Base-by-base conservation (phyloP, 1,284 basidiomycete genomes). In the Rhodotorula sp. region DNA sequence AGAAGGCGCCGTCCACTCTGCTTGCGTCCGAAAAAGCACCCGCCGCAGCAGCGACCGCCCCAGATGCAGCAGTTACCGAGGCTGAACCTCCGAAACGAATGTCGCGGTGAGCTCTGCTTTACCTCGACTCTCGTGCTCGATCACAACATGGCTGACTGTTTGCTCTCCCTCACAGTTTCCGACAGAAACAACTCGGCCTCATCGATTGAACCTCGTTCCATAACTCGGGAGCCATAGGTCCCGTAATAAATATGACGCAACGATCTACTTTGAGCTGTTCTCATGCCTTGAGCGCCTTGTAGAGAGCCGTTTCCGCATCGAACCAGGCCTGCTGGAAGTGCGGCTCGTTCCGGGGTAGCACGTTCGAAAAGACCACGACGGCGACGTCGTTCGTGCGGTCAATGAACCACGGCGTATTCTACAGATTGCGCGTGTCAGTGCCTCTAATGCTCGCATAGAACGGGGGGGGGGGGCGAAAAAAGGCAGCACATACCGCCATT, bases 161-260 rank as follows among this genome's bases (percentile, higher is more conserved):
- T 5, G 1, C 26, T 20, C 26, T 20, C 4, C 10, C 31, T 2
- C 21, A n/a, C 69, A 76, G 74, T 54, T 76, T 76, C 70, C 69
- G 71, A 14, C 68, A 69, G 47, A 71, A 74, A n/a, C 75, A 76
- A 64, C 62, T 76, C 5, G 70, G 75, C 0, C 58, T 76, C 10
- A 62, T 68, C 2, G 69, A 71, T 34, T 71, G 43, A 48, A 10
- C 16, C 15, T n/a, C 26, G 26, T 16, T 3, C 7, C 52, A 51
- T 51, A 21, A 21, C 26, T 29, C 29, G n/a, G 52, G n/a, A n/a
- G 16, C 12, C 8, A 23, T 56, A 14, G 52, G 3, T 10, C 20
- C 10, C 10, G 18, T 23, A 2, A 20, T 51, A n/a, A 31, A 20
- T 20, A 21, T 29, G 7, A 56, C 26, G 31, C 14, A 34, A 26